Percentiles rank a stretch among this genome's conserved stretches.
Evolutionary conservation across 2,329 filamentous ascomycete genomes (phyloP).

Genomic region (Myriosclerotinia scirpicola): DNA sequence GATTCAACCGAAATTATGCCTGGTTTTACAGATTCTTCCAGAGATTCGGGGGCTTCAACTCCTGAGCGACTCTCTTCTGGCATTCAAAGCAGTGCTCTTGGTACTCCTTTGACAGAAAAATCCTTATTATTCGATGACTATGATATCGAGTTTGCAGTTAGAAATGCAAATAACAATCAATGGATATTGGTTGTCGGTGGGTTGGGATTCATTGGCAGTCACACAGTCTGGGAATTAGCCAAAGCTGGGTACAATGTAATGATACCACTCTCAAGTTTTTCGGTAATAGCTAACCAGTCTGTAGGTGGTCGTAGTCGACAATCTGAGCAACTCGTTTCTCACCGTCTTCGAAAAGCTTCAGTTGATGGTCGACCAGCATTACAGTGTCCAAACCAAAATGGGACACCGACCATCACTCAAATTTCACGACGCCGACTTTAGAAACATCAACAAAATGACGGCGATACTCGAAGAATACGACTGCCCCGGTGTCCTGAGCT

Average conservation of each 20-base stretch:
- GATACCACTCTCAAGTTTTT: background rate
- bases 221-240: slow-evolving; percentile 50
- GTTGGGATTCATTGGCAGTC: slow-evolving; percentile 51
- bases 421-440: slow-evolving; percentile 37
- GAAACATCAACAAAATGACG: slow-evolving; percentile 33
- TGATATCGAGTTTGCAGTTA: slow-evolving; percentile 30
- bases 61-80: slow-evolving; percentile 29
- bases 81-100: slow-evolving; percentile 30
- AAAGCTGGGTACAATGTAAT: slow-evolving; percentile 48
- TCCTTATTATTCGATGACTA: slow-evolving; percentile 33
- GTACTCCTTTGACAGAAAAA: slow-evolving; percentile 33
- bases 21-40: slow-evolving; percentile 32
- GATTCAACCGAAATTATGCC: slow-evolving; percentile 23
- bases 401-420: slow-evolving; percentile 33
- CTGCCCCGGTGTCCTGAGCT: slow-evolving; percentile 20
- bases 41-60: slow-evolving; percentile 31
- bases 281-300: slow-evolving; percentile 15
- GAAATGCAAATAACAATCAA: slow-evolving; percentile 25
- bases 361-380: slow-evolving; percentile 30
- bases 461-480: slow-evolving; percentile 34
- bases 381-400: slow-evolving; percentile 26
- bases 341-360: slow-evolving; percentile 32
- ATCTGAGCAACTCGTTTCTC: slow-evolving; percentile 42
- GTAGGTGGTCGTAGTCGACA: slow-evolving; percentile 44
- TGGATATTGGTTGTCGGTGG: slow-evolving; percentile 48